Evolutionary conservation across 768 basidiomycete genomes (phyloP).

Genomic region (Plicaturopsis crispa): DNA sequence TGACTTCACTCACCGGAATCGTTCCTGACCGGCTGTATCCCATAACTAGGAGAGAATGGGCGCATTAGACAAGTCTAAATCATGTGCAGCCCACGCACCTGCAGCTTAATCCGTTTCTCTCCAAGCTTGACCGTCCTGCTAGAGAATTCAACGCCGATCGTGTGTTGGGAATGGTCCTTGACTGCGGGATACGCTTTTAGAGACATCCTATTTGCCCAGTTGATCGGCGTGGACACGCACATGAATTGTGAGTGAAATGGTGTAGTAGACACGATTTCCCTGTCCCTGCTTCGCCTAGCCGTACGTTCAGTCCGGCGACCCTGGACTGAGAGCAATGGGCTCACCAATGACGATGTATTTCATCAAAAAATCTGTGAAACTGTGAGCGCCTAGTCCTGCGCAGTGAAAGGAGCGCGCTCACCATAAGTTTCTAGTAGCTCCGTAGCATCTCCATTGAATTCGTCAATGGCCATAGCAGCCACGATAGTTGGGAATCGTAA

Average conservation of each 20-base stretch:
- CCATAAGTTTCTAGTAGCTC: conserved; percentile 95
- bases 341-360: conserved; percentile 96
- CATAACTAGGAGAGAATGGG: conserved; percentile 54
- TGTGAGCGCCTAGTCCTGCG: conserved; percentile 9
- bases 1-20: conserved; percentile 59
- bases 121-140: conserved; percentile 89
- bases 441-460: conserved; percentile 77
- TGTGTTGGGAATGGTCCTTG: conserved; percentile 95
- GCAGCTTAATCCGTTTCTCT: conserved; percentile 91
- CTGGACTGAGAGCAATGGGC: conserved; percentile 11
- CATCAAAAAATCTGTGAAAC: conserved; percentile 83
- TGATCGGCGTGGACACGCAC: conserved; percentile 39
- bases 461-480: conserved; percentile 52
- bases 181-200: conserved; percentile 43
- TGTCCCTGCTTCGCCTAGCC: conserved; percentile 86
- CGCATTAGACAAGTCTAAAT: conserved; percentile 7
- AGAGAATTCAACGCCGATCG: conserved; percentile 97
- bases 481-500: too few species aligned
- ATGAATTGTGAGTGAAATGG: conserved; percentile 93
- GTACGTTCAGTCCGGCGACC: background rate
- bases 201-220: conserved; percentile 4
- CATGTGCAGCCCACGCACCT: conserved; percentile 44
- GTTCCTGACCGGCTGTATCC: conserved; percentile 97
- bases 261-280: conserved; percentile 97
- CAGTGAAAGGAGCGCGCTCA: conserved; percentile 22